Evolutionary conservation across 768 basidiomycete genomes (phyloP).

Genomic region (Serpula lacrymans): DNA sequence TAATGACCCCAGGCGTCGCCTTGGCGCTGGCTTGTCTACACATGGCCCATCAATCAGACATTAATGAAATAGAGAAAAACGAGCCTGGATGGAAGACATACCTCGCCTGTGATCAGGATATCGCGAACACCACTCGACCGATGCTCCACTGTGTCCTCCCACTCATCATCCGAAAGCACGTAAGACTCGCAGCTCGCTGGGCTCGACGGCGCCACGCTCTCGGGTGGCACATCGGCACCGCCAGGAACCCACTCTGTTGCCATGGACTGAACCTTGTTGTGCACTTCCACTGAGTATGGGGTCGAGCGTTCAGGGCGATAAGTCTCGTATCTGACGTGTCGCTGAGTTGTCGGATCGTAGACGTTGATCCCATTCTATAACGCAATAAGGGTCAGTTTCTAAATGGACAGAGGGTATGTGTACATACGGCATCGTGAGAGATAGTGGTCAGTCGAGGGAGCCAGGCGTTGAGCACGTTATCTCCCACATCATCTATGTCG

Average conservation of each 20-base stretch:
- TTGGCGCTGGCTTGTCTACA: constrained; percentile 40
- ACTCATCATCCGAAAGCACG: constrained; percentile 33
- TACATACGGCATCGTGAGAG: constrained; percentile 31
- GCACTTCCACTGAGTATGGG: constrained; percentile 34
- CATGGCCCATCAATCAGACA: constrained; percentile 3
- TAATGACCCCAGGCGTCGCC: constrained; percentile 50
- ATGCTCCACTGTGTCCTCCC: constrained; percentile 36
- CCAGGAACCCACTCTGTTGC: no score
- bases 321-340: constrained; percentile 43
- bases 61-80: not conserved
- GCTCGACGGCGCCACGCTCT: constrained; percentile 21
- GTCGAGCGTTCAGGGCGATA: constrained; percentile 35
- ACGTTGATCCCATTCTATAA: constrained; percentile 40
- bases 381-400: not conserved
- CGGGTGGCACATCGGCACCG: constrained; percentile 6
- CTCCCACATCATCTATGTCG: constrained; percentile 31
- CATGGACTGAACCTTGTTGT: constrained; percentile 28
- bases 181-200: constrained; percentile 13
- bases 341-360: constrained; percentile 37
- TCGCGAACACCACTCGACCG: constrained; percentile 42
- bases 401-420: not conserved
- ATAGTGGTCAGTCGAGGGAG: constrained; percentile 36
- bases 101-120: constrained; percentile 51
- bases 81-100: constrained; percentile 17
- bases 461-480: constrained; percentile 49